Evolutionary conservation across 2,329 filamentous ascomycete genomes (phyloP), one percentile per base, ranked within the genome.

Genomic region (Hymenoscyphus fraxineus): DNA sequence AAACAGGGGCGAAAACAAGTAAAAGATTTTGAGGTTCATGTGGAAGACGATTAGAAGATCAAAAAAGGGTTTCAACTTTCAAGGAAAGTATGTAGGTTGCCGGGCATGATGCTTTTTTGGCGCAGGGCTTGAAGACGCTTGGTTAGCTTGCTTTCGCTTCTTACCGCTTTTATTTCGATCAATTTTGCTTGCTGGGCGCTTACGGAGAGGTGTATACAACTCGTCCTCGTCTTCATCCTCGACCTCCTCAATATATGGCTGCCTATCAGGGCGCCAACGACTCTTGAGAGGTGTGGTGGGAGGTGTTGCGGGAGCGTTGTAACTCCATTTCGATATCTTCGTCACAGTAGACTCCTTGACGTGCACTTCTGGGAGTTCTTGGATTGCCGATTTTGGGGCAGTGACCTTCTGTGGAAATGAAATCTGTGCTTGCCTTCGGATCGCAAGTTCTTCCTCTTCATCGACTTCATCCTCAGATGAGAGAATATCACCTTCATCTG

Each of bases 401-500:
- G 16, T 2, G 35, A 35, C 35, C 3, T 47, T 47, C 16, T 6
- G 41, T 19, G 6, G 41, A 47, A 19, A 19, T 47, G 16, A 3
- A 4, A n/a, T 6, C n/a, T 47, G 41, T 16, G 15, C 15, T 47
- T 47, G 41, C n/a, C 16, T 7, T 47, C 41, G 41, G 2, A n/a
- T 47, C 41, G 41, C 16, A n/a, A 19, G 15, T 19, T 47, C 41
- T 7, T 47, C 41, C n/a, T 47, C 41, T 47, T 7, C 41, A n/a
- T 47, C 41, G 2, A n/a, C 41, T 7, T 47, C 41, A 15, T 47
- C 41, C 41, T 16, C 16, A 1, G 41, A 47, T 3, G 41, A 47
- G 16, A 47, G 41, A 10, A 60, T 27, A 19, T 59, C 58, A 13
- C 44, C 19, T 31, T 61, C 59, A 16, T 51, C 44, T 9, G 59